Evolutionary conservation across 306 rosid genomes (phyloP).

Genomic region (Acacia melanoxylon): DNA sequence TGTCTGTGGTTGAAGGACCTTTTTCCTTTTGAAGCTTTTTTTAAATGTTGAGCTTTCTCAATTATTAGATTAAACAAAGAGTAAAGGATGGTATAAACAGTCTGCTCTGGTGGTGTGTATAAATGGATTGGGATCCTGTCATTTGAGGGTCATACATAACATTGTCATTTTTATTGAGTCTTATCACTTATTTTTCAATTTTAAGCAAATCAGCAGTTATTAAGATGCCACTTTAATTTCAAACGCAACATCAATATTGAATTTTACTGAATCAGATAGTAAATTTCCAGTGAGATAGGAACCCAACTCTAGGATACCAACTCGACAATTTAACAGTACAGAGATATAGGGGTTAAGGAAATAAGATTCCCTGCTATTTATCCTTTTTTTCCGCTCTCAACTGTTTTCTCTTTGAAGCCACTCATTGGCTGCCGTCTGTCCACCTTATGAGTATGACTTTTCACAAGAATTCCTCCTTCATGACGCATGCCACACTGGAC

Average conservation of each 20-base stretch:
- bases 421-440: background rate
- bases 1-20: slow-evolving; percentile 12
- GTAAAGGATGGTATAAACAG: background rate
- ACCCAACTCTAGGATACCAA: background rate
- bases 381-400: too few species aligned
- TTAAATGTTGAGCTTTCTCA: slow-evolving; percentile 17
- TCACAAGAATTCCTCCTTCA: background rate
- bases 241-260: too few species aligned
- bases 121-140: background rate
- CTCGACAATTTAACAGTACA: background rate
- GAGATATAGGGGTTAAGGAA: background rate
- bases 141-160: background rate
- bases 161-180: background rate
- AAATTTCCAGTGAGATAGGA: background rate
- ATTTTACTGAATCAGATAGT: background rate
- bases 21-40: slow-evolving; percentile 17
- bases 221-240: background rate
- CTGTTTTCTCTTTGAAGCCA: background rate
- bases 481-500: background rate
- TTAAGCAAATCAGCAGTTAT: background rate
- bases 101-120: slow-evolving; percentile 8
- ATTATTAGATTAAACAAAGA: slow-evolving; percentile 22
- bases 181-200: background rate
- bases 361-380: background rate
- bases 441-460: background rate